Percentiles rank a stretch among this genome's conserved stretches.
Evolutionary conservation across 352 stramenopile genomes (phyloP).

Genomic region (Pythium aphanidermatum): DNA sequence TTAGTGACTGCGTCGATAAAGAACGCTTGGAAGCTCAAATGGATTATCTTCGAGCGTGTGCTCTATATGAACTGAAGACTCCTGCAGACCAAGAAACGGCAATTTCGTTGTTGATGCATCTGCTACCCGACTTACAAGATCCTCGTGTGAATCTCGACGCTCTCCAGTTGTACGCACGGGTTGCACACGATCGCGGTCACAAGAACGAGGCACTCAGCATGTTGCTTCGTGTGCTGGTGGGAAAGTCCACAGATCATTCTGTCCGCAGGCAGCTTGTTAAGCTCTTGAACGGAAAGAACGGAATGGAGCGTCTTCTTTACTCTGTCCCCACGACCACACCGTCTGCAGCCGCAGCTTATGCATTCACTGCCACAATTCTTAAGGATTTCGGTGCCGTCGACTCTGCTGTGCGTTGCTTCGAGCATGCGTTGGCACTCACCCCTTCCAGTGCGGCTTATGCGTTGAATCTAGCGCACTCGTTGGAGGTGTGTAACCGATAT

Average conservation of each 20-base stretch:
- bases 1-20: constrained; percentile 25
- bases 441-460: constrained; percentile 49
- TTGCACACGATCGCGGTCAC: constrained; percentile 55
- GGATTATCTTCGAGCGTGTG: constrained; percentile 38
- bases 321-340: constrained; percentile 28
- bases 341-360: constrained; percentile 56
- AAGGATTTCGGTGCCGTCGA: constrained; percentile 64
- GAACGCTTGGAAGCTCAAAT: constrained; percentile 37
- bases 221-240: constrained; percentile 52
- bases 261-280: constrained; percentile 49
- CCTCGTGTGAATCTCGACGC: constrained; percentile 56
- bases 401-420: constrained; percentile 47
- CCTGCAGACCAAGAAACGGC: constrained; percentile 43
- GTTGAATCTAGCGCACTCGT: constrained; percentile 56
- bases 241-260: constrained; percentile 34
- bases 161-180: constrained; percentile 48
- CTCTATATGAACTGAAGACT: constrained; percentile 39
- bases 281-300: constrained; percentile 29
- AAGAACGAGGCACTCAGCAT: constrained; percentile 63
- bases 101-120: constrained; percentile 44
- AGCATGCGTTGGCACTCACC: constrained; percentile 31
- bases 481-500: constrained; percentile 44
- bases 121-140: constrained; percentile 49
- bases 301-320: constrained; percentile 37
- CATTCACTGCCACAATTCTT: constrained; percentile 66